Evolutionary conservation across 805 yeast genomes (phyloP).

Genomic region (Yarrowia deformans): DNA sequence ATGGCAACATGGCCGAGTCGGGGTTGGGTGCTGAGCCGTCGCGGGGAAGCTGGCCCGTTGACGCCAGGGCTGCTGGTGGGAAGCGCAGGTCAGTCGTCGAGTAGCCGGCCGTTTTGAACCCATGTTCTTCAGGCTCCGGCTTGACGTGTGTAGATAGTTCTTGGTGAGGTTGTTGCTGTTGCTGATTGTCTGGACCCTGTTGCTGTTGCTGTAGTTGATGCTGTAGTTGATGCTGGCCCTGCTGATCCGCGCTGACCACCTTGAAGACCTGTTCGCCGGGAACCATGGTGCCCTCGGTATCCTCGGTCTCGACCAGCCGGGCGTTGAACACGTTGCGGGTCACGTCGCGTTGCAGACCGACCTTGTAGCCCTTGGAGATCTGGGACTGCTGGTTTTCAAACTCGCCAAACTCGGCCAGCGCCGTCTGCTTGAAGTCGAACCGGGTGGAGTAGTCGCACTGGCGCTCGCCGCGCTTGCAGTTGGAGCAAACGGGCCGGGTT

Average conservation of each 20-base stretch:
- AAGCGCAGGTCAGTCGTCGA: conserved; percentile 8
- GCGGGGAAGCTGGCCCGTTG: not conserved
- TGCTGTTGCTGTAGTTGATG: not conserved
- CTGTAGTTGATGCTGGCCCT: not conserved
- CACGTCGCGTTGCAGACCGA: conserved; percentile 31
- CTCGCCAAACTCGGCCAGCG: conserved; percentile 38
- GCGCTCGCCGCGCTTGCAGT: conserved; percentile 59
- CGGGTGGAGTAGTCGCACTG: conserved; percentile 39
- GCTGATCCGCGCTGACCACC: conserved; percentile 18
- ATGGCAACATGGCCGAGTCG: not conserved
- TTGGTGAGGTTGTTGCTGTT: not conserved
- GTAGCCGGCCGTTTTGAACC: not conserved
- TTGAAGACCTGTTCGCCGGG: conserved; percentile 34
- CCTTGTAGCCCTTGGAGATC: conserved; percentile 39
- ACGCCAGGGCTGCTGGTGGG: conserved; percentile 20
- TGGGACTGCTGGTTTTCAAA: conserved; percentile 36
- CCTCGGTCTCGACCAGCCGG: conserved; percentile 24
- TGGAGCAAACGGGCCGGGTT: conserved; percentile 74
- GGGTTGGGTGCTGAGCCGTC: conserved; percentile 2
- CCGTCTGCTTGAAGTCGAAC: conserved; percentile 38
- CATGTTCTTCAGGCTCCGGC: conserved; percentile 5
- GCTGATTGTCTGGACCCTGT: not conserved
- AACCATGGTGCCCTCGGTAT: conserved; percentile 15
- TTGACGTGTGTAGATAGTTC: conserved; percentile 6
- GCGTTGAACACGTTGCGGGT: conserved; percentile 22